phyloP scores from a whole-genome alignment of 2,329 filamentous ascomycete species.

The Venturia asperata region DNA sequence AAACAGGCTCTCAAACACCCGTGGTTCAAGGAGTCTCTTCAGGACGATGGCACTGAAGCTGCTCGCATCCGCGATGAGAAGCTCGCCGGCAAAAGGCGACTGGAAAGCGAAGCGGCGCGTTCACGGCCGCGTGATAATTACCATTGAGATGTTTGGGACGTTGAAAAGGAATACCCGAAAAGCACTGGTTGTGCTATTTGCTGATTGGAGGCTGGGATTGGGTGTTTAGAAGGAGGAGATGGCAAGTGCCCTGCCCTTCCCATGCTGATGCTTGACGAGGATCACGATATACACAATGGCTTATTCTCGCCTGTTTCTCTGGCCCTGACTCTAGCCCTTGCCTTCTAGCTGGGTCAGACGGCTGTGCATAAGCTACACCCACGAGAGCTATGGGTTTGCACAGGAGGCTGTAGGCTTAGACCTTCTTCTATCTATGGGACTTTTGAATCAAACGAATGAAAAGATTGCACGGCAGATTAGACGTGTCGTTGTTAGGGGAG shows the following conservation, averaged over 20 bases:
- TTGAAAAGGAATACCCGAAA: neutral
- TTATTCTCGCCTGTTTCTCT: neutral
- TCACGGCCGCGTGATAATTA: slow-evolving; percentile 4
- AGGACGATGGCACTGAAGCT: slow-evolving; percentile 61
- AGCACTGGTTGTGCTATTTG: neutral
- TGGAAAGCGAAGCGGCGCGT: slow-evolving; percentile 5
- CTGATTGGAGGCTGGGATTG: neutral
- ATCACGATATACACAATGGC: slow-evolving; percentile 8
- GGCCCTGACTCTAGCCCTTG: neutral
- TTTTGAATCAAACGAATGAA: neutral
- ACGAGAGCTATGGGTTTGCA: neutral
- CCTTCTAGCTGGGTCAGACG: neutral
- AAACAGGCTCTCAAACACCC: slow-evolving; percentile 58
- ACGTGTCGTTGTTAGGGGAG: neutral
- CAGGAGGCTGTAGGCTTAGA: neutral
- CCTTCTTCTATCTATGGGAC: neutral
- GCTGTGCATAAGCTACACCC: no score
- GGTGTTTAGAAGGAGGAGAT: neutral
- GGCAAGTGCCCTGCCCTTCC: neutral
- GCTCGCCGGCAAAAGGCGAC: slow-evolving; percentile 6
- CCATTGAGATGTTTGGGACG: neutral
- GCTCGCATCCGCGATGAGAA: slow-evolving; percentile 44
- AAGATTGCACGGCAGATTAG: neutral
- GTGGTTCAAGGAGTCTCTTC: slow-evolving; percentile 58
- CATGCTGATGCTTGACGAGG: neutral